Evolutionary conservation across 345 rosid genomes (phyloP).

Genomic region (Iberis pinnata): DNA sequence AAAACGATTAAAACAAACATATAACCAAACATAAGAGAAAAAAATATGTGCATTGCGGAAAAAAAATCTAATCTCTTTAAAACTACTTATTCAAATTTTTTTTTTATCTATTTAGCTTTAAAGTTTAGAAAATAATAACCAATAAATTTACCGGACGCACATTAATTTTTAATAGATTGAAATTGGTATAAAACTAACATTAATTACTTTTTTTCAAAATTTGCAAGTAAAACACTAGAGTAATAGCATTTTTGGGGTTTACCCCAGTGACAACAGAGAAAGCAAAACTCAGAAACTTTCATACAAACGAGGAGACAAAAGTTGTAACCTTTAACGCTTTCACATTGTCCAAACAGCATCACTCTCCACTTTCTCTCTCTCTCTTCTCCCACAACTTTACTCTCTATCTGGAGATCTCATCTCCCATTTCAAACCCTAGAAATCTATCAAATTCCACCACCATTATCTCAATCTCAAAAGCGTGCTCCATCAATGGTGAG

Average conservation of each 20-base stretch:
- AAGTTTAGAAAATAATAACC: too few relatives aligned
- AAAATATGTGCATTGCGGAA: too few relatives aligned
- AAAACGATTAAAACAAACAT: too few relatives aligned
- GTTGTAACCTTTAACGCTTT: constrained; percentile 22
- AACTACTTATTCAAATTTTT: too few relatives aligned
- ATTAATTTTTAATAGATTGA: too few relatives aligned
- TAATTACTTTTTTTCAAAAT: too few relatives aligned
- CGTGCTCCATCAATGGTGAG: constrained; percentile 43
- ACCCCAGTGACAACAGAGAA: constrained; percentile 1
- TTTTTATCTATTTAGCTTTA: too few relatives aligned
- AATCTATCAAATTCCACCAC: constrained; percentile 47
- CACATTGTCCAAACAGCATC: constrained; percentile 24
- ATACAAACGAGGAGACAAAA: constrained; percentile 23
- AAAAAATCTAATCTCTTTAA: too few relatives aligned
- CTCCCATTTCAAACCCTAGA: constrained; percentile 29
- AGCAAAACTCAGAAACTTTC: not conserved
- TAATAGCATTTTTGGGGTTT: constrained; percentile 15
- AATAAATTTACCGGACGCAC: too few relatives aligned
- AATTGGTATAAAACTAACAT: too few relatives aligned
- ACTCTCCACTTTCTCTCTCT: constrained; percentile 1
- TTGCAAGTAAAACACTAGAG: too few relatives aligned
- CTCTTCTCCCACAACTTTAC: constrained; percentile 21
- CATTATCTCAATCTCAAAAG: constrained; percentile 37
- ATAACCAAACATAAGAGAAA: too few relatives aligned
- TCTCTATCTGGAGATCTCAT: constrained; percentile 20